Base-by-base conservation (phyloP, 2,329 filamentous ascomycete species). In the Fusarium sacchari region DNA sequence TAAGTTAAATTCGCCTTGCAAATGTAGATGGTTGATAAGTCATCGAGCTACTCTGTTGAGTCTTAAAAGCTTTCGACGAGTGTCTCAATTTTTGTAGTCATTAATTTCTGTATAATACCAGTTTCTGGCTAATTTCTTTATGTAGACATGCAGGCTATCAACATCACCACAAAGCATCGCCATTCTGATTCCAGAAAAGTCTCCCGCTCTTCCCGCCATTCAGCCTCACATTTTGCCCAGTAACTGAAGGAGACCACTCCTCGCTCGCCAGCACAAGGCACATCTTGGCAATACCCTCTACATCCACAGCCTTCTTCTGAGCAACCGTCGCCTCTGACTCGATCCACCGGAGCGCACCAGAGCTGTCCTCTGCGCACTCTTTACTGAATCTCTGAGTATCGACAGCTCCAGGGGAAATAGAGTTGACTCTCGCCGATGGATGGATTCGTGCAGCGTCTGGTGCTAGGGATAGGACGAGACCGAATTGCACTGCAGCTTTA, bases 151-250 rank as follows among this genome's bases (percentile, higher is more conserved):
- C n/a, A n/a, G n/a, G 3, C 3, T 26, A 26, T 37, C 17, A 17
- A 11, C 10, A 13, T 55, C 6, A 55, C 50, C 50, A 55, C 7
- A 40, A 30, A 10, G 50, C 50, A 40, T 40, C 8, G 0, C 50
- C 50, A 0, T 30, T 5, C 36, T 4, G 4, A 2, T 11, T 30
- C 50, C 50, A 55, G 3, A 55, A 55, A 6, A 55, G 20, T 15
- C 6, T 55, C 4, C 50, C 26, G 6, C 36, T 55, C 11, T 55
- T 55, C 1, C 50, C 36, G 0, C 50, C 50, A 6, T 55, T 40
- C 0, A 55, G 0, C 0, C 3, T 39, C 5, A 40, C 7, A 30
- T n/a, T 40, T 6, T 55, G 50, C 0, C 50, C 26, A n/a, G 36
- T 55, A 4, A 40, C 15, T 9, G 50, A 30, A 10, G 50, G 36